Evolutionary conservation across 1,284 basidiomycete species (phyloP).

Genomic region (Cystobasidium sp.): DNA sequence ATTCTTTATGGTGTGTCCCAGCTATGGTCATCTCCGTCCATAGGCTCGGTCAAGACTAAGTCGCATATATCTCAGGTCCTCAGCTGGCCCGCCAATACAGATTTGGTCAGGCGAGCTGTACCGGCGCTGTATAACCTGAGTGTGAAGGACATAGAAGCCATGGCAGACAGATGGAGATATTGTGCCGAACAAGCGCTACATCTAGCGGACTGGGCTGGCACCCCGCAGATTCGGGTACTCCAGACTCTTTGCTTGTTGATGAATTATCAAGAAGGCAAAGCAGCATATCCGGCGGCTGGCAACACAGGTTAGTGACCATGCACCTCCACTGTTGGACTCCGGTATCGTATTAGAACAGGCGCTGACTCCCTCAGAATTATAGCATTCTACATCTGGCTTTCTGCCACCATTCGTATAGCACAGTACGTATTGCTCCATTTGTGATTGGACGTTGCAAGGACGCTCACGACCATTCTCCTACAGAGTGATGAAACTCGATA

Average conservation of each 20-base stretch:
- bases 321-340: background rate
- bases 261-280: conserved; percentile 16
- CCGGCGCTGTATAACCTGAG: conserved; percentile 9
- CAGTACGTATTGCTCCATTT: conserved; percentile 2
- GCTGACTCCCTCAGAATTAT: background rate
- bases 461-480: too few species aligned
- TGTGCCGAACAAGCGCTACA: conserved; percentile 14
- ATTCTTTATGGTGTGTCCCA: conserved; percentile 13
- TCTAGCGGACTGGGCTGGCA: conserved; percentile 19
- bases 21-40: background rate
- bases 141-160: conserved; percentile 3
- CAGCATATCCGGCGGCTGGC: conserved; percentile 14
- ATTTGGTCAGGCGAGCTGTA: conserved; percentile 10
- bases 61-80: background rate
- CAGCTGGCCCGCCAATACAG: conserved; percentile 23
- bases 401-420: conserved; percentile 3
- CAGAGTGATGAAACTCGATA: conserved; percentile 20
- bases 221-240: conserved; percentile 4
- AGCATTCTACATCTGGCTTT: conserved; percentile 23
- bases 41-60: background rate
- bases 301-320: background rate
- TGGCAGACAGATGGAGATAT: conserved; percentile 6
- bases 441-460: background rate
- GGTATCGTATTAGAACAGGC: background rate
- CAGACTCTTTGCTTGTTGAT: conserved; percentile 21